Evolutionary conservation across 352 stramenopile species (phyloP).

Genomic region (Phytophthora pinifolia): DNA sequence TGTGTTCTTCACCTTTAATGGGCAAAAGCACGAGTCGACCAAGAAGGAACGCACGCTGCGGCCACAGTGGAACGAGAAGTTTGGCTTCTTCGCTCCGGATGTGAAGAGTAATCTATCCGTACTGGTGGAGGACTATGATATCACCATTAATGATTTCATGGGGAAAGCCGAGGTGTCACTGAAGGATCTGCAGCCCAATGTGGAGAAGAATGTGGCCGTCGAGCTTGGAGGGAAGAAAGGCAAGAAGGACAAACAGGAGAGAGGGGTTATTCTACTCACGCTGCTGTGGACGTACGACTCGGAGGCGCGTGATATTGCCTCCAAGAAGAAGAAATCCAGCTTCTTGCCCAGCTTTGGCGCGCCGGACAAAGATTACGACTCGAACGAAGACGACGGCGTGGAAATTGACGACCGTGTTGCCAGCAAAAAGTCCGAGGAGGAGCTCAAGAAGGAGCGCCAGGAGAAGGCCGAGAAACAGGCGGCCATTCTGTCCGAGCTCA

Average conservation of each 20-base stretch:
- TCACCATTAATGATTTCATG: constrained; percentile 84
- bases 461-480: constrained; percentile 73
- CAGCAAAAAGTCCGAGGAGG: constrained; percentile 63
- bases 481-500: constrained; percentile 75
- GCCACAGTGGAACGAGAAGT: constrained; percentile 82
- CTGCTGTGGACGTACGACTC: constrained; percentile 61
- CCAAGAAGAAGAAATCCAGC: constrained; percentile 72
- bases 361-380: constrained; percentile 76
- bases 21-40: constrained; percentile 80
- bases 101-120: constrained; percentile 53
- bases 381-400: constrained; percentile 62
- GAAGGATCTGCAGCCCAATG: constrained; percentile 51
- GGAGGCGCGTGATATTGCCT: constrained; percentile 53
- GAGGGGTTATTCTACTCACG: constrained; percentile 50
- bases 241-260: constrained; percentile 69
- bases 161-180: constrained; percentile 59
- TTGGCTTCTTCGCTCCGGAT: constrained; percentile 66
- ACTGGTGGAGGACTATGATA: constrained; percentile 73
- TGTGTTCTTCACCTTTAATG: constrained; percentile 71
- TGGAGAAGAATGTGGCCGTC: constrained; percentile 56
- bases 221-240: constrained; percentile 61
- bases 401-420: constrained; percentile 51
- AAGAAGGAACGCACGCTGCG: constrained; percentile 75
- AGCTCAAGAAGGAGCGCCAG: constrained; percentile 70
- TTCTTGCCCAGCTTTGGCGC: constrained; percentile 56